A percentile compares a stretch with the other conserved stretches of the same genome.
Conservation (phyloP, 1,284 basidiomycete genomes). For the Vanrija sp. region DNA sequence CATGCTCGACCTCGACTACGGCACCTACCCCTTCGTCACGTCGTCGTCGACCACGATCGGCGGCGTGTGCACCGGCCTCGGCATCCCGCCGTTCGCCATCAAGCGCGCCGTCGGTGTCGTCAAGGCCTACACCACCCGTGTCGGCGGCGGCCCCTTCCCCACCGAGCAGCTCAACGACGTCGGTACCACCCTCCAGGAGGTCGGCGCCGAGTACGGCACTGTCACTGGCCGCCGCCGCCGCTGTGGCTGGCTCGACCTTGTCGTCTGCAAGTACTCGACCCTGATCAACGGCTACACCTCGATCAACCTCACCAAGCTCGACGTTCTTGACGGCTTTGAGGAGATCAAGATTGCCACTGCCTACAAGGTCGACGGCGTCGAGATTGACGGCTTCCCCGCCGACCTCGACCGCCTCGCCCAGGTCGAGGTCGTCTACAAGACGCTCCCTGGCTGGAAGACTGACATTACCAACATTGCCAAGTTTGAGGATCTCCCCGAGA, state of each 20-base stretch:
- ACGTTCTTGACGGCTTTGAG: slow-evolving; percentile 77
- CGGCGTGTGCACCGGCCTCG: slow-evolving; percentile 90
- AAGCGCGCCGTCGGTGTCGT: slow-evolving; percentile 85
- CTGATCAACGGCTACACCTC: slow-evolving; percentile 93
- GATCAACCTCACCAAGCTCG: slow-evolving; percentile 94
- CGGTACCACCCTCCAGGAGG: slow-evolving; percentile 86
- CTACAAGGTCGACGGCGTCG: slow-evolving; percentile 74
- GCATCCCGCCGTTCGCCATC: slow-evolving; percentile 83
- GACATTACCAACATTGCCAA: slow-evolving; percentile 65
- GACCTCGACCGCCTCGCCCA: slow-evolving; percentile 75
- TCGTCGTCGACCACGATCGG: slow-evolving; percentile 89
- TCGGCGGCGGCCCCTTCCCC: slow-evolving; percentile 96
- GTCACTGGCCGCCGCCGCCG: slow-evolving; percentile 89
- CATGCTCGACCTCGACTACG: slow-evolving; percentile 97
- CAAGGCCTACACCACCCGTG: slow-evolving; percentile 96
- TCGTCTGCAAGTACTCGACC: slow-evolving; percentile 88
- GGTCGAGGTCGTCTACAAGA: slow-evolving; percentile 85
- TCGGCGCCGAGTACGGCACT: slow-evolving; percentile 85
- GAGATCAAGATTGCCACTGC: slow-evolving; percentile 86
- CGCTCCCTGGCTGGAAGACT: slow-evolving; percentile 86
- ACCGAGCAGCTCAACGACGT: slow-evolving; percentile 87
- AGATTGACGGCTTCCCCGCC: slow-evolving; percentile 84
- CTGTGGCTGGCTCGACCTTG: slow-evolving; percentile 96
- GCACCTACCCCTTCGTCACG: slow-evolving; percentile 96
- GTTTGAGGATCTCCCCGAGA: slow-evolving; percentile 75